Percentiles rank a stretch among this genome's conserved stretches.
phyloP scores from a whole-genome alignment of 2,329 filamentous ascomycete genomes.

The Fusarium ambrosium region DNA sequence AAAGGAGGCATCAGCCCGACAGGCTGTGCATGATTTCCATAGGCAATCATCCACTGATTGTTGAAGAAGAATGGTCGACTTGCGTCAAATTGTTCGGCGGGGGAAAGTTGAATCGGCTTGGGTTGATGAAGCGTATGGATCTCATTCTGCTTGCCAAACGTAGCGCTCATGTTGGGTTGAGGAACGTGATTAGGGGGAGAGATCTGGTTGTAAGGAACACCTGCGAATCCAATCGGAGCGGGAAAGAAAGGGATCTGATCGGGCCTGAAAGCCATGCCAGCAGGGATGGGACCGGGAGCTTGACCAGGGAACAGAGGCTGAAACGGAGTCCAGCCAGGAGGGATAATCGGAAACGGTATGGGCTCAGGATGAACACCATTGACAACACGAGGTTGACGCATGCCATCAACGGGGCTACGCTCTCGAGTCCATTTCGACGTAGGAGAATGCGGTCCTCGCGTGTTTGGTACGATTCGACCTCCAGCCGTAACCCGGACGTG shows the following conservation, averaged over 20 bases:
- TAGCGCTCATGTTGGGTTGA: slow-evolving; percentile 20
- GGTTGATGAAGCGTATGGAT: slow-evolving; percentile 49
- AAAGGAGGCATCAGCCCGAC: slow-evolving; percentile 36
- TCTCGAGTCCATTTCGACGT: slow-evolving; percentile 65
- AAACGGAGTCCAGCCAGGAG: slow-evolving; percentile 48
- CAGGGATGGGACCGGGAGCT: slow-evolving; percentile 46
- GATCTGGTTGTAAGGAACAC: slow-evolving; percentile 43
- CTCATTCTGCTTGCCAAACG: slow-evolving; percentile 50
- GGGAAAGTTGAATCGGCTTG: slow-evolving; percentile 52
- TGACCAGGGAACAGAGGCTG: slow-evolving; percentile 52
- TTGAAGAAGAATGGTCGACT: slow-evolving; percentile 61
- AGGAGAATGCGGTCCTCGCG: slow-evolving; percentile 66
- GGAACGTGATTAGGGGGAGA: slow-evolving; percentile 19
- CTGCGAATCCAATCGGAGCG: slow-evolving; percentile 56
- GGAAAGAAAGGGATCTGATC: slow-evolving; percentile 56
- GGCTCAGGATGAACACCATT: slow-evolving; percentile 41
- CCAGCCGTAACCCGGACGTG: slow-evolving; percentile 77
- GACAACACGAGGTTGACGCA: slow-evolving; percentile 34
- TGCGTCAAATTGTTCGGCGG: slow-evolving; percentile 62
- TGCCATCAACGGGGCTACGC: slow-evolving; percentile 43
- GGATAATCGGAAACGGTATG: slow-evolving; percentile 44
- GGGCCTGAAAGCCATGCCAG: slow-evolving; percentile 48
- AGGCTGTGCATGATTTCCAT: slow-evolving; percentile 44
- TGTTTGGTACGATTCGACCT: slow-evolving; percentile 76
- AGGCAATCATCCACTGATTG: slow-evolving; percentile 59